Base-by-base conservation (phyloP, 2,329 filamentous ascomycete genomes). In the Cladophialophora chaetospira region DNA sequence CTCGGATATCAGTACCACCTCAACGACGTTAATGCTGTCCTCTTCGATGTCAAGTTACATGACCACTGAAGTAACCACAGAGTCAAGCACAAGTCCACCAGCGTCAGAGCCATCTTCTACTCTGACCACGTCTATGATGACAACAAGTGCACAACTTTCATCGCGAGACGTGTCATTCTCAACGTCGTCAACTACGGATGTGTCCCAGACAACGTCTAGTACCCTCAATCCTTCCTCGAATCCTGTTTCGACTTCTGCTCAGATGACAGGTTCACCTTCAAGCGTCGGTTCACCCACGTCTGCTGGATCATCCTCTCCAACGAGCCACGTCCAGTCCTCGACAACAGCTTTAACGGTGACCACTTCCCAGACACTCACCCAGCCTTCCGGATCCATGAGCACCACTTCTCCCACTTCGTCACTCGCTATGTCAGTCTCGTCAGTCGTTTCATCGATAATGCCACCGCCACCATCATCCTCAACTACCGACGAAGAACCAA, bases 261-360 rank as follows among this genome's bases (percentile, higher is more conserved):
- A 11, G 13, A 15, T n/a, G n/a, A n/a, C n/a, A n/a, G n/a, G n/a
- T n/a, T n/a, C n/a, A n/a, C n/a, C n/a, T n/a, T n/a, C n/a, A n/a
- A n/a, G n/a, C n/a, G n/a, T n/a, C n/a, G n/a, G n/a, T n/a, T n/a
- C n/a, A n/a, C n/a, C n/a, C n/a, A n/a, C n/a, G n/a, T n/a, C n/a
- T n/a, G n/a, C n/a, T n/a, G n/a, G n/a, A n/a, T n/a, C 46, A 48
- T 36, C 46, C 29, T 36, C 25, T 31, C 4, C n/a, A 19, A 51
- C n/a, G 25, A 5, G 26, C 40, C 40, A n/a, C n/a, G n/a, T n/a
- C n/a, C n/a, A n/a, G n/a, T n/a, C n/a, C n/a, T n/a, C n/a, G n/a
- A n/a, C n/a, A n/a, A n/a, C n/a, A n/a, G n/a, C n/a, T n/a, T n/a
- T n/a, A n/a, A n/a, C n/a, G n/a, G n/a, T n/a, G n/a, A n/a, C n/a